phyloP scores from a whole-genome alignment of 2,329 filamentous ascomycete genomes.

The Cryphonectria carpinicola region DNA sequence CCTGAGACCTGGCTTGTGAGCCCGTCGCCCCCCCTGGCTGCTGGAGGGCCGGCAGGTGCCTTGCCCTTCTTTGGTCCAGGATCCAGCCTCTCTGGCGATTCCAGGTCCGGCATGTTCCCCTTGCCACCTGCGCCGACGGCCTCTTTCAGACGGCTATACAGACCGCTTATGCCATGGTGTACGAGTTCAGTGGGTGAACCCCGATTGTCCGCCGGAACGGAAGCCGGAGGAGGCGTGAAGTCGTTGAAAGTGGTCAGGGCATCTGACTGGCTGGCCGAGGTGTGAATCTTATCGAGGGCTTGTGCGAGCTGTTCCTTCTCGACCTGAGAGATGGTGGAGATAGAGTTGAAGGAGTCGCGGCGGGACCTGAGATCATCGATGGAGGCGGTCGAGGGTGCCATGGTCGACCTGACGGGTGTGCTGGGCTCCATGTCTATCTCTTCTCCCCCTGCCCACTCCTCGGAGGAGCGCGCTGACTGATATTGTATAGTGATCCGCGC shows the following conservation, averaged over 20 bases:
- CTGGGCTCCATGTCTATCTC: slow-evolving; percentile 25
- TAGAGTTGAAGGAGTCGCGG: slow-evolving; percentile 44
- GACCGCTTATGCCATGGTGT: slow-evolving; percentile 83
- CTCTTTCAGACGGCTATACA: slow-evolving; percentile 84
- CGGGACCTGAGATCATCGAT: slow-evolving; percentile 39
- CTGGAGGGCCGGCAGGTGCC: slow-evolving; percentile 34
- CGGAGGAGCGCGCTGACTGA: not conserved
- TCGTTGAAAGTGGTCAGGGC: slow-evolving; percentile 93
- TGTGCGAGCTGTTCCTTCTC: slow-evolving; percentile 78
- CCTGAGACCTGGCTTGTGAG: slow-evolving; percentile 18
- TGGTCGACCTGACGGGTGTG: slow-evolving; percentile 30
- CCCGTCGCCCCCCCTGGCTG: slow-evolving; percentile 34
- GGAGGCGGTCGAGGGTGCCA: slow-evolving; percentile 41
- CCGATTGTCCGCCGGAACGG: slow-evolving; percentile 67
- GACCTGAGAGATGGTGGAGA: slow-evolving; percentile 55
- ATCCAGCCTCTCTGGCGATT: slow-evolving; percentile 44
- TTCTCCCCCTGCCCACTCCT: not conserved
- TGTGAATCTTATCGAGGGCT: slow-evolving; percentile 86
- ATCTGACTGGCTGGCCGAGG: slow-evolving; percentile 81
- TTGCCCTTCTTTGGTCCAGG: slow-evolving; percentile 27
- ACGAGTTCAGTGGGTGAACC: slow-evolving; percentile 73
- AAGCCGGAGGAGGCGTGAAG: slow-evolving; percentile 72
- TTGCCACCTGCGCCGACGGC: slow-evolving; percentile 73
- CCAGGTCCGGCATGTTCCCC: slow-evolving; percentile 35
- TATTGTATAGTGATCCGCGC: slow-evolving; percentile 7